Conservation (phyloP, 768 basidiomycete genomes). For the Coprinopsis sp. region DNA sequence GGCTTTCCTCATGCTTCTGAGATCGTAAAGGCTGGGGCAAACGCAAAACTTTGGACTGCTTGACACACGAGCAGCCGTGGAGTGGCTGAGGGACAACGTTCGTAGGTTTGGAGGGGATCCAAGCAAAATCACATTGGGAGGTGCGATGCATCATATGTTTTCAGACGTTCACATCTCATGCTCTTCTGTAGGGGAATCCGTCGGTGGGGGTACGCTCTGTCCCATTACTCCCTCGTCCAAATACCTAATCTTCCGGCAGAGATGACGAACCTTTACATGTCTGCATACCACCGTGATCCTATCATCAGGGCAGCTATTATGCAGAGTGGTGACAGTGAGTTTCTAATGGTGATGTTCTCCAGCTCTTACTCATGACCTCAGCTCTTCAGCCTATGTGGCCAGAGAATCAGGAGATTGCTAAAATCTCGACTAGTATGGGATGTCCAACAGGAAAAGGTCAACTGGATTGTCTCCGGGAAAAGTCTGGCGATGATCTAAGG, state of each 20-base stretch:
- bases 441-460: slow-evolving; percentile 22
- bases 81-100: slow-evolving; percentile 41
- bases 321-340: slow-evolving; percentile 30
- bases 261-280: slow-evolving; percentile 31
- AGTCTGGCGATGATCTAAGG: slow-evolving; percentile 22
- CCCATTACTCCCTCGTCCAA: neutral
- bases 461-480: slow-evolving; percentile 25
- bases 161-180: neutral
- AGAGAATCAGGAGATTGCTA: slow-evolving; percentile 23
- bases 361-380: slow-evolving; percentile 1
- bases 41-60: slow-evolving; percentile 46
- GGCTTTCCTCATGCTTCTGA: slow-evolving; percentile 39
- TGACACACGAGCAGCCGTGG: slow-evolving; percentile 43
- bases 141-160: slow-evolving; percentile 13
- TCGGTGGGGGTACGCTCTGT: slow-evolving; percentile 24
- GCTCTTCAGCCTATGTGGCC: slow-evolving; percentile 32
- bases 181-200: slow-evolving; percentile 24
- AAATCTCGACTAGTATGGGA: slow-evolving; percentile 23
- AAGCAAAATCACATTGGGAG: slow-evolving; percentile 39
- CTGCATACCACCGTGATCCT: slow-evolving; percentile 23
- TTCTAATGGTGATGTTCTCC: neutral
- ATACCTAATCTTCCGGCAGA: slow-evolving; percentile 13
- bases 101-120: slow-evolving; percentile 42
- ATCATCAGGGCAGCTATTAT: slow-evolving; percentile 31
- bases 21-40: slow-evolving; percentile 26